Conservation (phyloP, 148 eudicot genomes). For the Camellia sinensis region DNA sequence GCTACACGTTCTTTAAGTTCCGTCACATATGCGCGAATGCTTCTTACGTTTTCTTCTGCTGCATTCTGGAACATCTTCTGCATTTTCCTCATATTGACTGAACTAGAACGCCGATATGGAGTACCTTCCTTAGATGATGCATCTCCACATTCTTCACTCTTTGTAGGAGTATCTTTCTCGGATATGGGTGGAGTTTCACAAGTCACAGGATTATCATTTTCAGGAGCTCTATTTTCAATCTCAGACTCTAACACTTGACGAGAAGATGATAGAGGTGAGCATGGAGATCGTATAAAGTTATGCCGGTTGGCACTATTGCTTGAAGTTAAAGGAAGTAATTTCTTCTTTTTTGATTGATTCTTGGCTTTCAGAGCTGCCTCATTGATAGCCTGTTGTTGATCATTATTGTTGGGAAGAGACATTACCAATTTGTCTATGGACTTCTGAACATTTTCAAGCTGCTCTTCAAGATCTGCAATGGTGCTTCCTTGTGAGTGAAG, state of each 20-base stretch:
- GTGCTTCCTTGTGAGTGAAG: conserved; percentile 91
- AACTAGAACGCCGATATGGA: conserved; percentile 72
- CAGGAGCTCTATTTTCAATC: conserved; percentile 66
- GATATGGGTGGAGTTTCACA: conserved; percentile 40
- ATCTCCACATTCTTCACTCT: conserved; percentile 67
- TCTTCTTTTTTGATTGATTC: conserved; percentile 67
- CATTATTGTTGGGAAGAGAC: conserved; percentile 64
- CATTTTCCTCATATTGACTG: conserved; percentile 95
- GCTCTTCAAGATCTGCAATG: conserved; percentile 86
- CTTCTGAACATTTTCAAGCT: conserved; percentile 88
- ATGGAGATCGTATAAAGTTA: conserved; percentile 68
- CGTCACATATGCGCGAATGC: conserved; percentile 79
- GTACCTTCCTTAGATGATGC: conserved; percentile 79
- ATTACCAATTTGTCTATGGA: conserved; percentile 84
- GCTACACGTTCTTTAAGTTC: conserved; percentile 93
- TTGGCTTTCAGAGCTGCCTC: conserved; percentile 43
- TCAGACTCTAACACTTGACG: conserved; percentile 66
- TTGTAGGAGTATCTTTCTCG: conserved; percentile 61
- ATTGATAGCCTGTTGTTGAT: conserved; percentile 26
- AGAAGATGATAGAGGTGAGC: conserved; percentile 67
- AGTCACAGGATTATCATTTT: conserved; percentile 30
- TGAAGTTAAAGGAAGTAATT: conserved; percentile 66
- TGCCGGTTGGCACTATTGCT: conserved; percentile 60
- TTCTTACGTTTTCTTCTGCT: conserved; percentile 91
- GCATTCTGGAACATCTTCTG: conserved; percentile 92